phyloP scores from a whole-genome alignment of 306 rosid species.

The Gastrolobium villosum region DNA sequence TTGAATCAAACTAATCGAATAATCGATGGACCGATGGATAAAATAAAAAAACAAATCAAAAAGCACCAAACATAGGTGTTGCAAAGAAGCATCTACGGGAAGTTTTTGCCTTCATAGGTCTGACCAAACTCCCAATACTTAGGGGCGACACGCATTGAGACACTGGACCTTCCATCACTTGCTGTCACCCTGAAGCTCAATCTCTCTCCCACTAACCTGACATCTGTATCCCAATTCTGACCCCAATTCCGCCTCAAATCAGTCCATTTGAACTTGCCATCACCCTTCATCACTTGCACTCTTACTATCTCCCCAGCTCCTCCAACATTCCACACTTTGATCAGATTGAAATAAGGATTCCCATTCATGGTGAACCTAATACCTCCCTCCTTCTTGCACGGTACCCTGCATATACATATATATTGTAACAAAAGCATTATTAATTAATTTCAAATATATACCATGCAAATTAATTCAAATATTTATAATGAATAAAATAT shows the following conservation, averaged over 20 bases:
- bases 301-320: too few species aligned
- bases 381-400: slow-evolving; percentile 76
- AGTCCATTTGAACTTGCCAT: too few species aligned
- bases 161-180: slow-evolving; percentile 66
- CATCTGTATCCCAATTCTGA: too few species aligned
- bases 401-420: slow-evolving; percentile 49
- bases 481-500: not conserved
- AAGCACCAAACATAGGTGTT: too few species aligned
- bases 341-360: slow-evolving; percentile 73
- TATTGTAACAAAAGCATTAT: not conserved
- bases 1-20: too few species aligned
- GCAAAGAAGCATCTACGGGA: slow-evolving; percentile 17
- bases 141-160: slow-evolving; percentile 61
- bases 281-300: too few species aligned
- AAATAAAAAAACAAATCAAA: too few species aligned
- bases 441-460: not conserved
- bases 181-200: slow-evolving; percentile 66
- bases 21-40: too few species aligned
- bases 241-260: too few species aligned
- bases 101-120: slow-evolving; percentile 76
- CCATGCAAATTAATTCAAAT: not conserved
- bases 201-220: too few species aligned
- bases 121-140: slow-evolving; percentile 79
- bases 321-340: slow-evolving; percentile 75
- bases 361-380: slow-evolving; percentile 75